Base-by-base conservation (phyloP, 768 basidiomycete genomes). In the Mycena vitilis region DNA sequence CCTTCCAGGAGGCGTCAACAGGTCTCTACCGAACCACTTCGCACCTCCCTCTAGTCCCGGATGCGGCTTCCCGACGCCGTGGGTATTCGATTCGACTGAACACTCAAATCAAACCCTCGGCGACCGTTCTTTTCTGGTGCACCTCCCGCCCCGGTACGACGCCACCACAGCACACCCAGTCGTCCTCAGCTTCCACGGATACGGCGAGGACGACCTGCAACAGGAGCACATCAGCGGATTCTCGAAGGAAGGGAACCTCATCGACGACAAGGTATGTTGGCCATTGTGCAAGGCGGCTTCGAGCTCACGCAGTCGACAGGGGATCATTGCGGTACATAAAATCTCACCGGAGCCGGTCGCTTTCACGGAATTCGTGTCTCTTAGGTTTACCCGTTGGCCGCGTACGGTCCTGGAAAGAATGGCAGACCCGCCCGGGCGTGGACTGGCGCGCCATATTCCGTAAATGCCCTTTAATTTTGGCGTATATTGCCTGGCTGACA, bases 371-470 rank as follows among this genome's bases (percentile, higher is more conserved):
- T 45, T 42, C 5, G n/a, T 48, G n/a, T 47, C 7, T 22, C 15
- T 12, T 47, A 67, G 66, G 66, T 73, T 38, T 74, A 74, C 63
- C 73, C 73, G 3, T 22, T 60, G 6, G 73, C 54, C 3, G 51
- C 42, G 9, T 73, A 42, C 16, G 71, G 73, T 1, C 71, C 68
- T 12, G 73, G 73, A 10, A 72, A 70, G 37, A 25, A 65, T 52
- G 45, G 57, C 1, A 48, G 68, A n/a, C 37, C 53, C 9, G 47
- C 47, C 9, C 49, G 64, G 1, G 69, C 71, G 2, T 74, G 73
- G 73, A 25, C 36, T 22, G 71, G 71, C 20, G 73, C 73, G 18
- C 71, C 73, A 9, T 74, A 74, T 49, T 65, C 73, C 9, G 68
- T 69, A 54, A 20, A 20, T 48, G 57, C 7, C 15, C 16, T 18